Conservation (phyloP, 352 stramenopile genomes). For the Pythium scleroteichum region DNA sequence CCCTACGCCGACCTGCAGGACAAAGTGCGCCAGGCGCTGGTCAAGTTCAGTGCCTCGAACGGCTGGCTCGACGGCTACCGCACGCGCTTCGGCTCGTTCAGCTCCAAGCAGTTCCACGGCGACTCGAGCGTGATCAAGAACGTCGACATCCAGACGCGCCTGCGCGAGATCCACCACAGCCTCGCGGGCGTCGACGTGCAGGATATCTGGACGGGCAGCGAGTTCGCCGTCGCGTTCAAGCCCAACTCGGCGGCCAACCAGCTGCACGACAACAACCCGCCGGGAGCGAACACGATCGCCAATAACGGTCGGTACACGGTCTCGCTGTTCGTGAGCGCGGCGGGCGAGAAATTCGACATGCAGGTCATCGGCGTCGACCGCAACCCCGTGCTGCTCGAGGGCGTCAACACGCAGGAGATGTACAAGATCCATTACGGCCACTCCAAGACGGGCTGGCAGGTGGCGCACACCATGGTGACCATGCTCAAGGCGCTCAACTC, state of each 20-base stretch:
- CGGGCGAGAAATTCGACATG: constrained; percentile 78
- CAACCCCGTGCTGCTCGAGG: constrained; percentile 54
- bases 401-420: constrained; percentile 56
- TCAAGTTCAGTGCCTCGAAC: constrained; percentile 82
- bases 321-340: constrained; percentile 76
- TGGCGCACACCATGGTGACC: constrained; percentile 74
- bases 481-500: constrained; percentile 80
- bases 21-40: constrained; percentile 69
- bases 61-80: constrained; percentile 86
- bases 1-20: constrained; percentile 68
- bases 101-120: constrained; percentile 60
- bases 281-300: neutral
- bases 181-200: constrained; percentile 58
- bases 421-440: constrained; percentile 81
- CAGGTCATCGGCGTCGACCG: constrained; percentile 78
- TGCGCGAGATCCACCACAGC: constrained; percentile 79
- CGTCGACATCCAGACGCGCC: constrained; percentile 82
- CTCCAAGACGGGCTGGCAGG: constrained; percentile 81
- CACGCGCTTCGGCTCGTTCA: constrained; percentile 83
- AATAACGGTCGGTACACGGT: constrained; percentile 60
- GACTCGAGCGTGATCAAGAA: constrained; percentile 78
- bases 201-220: constrained; percentile 78
- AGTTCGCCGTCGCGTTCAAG: constrained; percentile 77
- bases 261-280: constrained; percentile 13
- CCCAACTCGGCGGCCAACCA: constrained; percentile 10